phyloP scores from a whole-genome alignment of 106 monocot species.

The Phalaenopsis equestris region DNA sequence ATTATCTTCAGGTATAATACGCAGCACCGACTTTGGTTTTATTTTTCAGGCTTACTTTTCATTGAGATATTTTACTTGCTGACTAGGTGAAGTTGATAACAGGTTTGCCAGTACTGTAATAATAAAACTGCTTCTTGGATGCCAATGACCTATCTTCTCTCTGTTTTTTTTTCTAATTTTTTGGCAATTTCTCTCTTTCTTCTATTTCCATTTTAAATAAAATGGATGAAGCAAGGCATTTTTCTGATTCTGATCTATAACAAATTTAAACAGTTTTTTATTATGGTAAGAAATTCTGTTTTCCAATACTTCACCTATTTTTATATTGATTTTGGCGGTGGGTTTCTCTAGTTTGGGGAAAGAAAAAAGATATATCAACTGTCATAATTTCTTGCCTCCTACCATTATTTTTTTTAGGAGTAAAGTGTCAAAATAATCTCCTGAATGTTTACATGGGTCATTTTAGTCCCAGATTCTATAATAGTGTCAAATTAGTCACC shows the following conservation, averaged over 20 bases:
- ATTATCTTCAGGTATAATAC: conserved; percentile 67
- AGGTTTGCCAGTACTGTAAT: not conserved
- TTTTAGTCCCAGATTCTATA: too few species aligned
- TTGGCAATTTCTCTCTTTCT: not conserved
- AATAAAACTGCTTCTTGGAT: not conserved
- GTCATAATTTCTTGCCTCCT: not conserved
- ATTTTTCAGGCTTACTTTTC: not conserved
- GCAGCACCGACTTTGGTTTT: not conserved
- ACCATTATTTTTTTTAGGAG: not conserved
- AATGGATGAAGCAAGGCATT: not conserved
- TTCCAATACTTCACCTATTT: not conserved
- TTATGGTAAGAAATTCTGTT: not conserved
- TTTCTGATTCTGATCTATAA: not conserved
- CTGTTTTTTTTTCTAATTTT: not conserved
- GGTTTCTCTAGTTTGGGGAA: not conserved
- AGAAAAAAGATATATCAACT: not conserved
- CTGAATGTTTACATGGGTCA: too few species aligned
- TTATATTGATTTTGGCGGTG: not conserved
- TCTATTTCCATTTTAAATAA: not conserved
- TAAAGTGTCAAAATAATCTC: too few species aligned
- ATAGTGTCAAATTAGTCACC: too few species aligned
- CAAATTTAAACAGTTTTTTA: not conserved
- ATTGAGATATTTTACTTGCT: not conserved
- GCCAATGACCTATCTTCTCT: not conserved
- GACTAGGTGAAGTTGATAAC: conserved; percentile 2